Conservation (phyloP, 2,329 filamentous ascomycete genomes). For the Leptoxyphium fumago region DNA sequence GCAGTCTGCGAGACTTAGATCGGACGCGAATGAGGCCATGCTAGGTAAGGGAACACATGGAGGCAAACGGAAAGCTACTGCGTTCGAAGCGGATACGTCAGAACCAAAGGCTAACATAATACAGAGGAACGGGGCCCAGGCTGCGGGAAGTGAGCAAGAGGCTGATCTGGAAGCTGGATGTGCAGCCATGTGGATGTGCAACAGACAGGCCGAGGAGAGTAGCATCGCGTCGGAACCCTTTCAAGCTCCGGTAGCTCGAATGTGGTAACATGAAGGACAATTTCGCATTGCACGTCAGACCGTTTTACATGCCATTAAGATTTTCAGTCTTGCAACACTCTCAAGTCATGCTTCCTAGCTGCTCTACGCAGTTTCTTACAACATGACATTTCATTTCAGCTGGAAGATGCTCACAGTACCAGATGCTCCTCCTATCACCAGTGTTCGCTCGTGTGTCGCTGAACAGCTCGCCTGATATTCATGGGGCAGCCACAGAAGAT, state of each 20-base stretch:
- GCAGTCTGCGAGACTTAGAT: no score
- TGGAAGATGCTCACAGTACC: neutral
- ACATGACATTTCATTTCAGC: neutral
- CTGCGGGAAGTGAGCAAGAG: neutral
- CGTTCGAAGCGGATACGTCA: neutral
- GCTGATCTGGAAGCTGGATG: no score
- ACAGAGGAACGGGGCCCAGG: neutral
- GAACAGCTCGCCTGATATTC: neutral
- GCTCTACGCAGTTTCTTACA: no score
- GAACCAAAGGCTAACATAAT: neutral
- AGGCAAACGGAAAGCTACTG: neutral
- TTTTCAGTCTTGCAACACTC: neutral
- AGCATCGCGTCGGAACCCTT: neutral
- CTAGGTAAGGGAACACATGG: no score
- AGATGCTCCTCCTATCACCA: neutral
- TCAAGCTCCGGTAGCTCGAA: neutral
- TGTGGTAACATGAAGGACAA: neutral
- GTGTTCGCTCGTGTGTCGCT: neutral
- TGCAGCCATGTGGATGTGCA: neutral
- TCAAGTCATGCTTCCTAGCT: no score
- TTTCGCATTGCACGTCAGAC: neutral
- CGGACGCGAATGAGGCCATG: no score
- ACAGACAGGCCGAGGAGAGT: neutral
- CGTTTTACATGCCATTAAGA: neutral
- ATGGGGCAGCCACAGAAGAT: neutral